Evolutionary conservation across 2,329 filamentous ascomycete genomes (phyloP), one percentile per base, ranked within the genome.

Genomic region (Cadophora sp.): DNA sequence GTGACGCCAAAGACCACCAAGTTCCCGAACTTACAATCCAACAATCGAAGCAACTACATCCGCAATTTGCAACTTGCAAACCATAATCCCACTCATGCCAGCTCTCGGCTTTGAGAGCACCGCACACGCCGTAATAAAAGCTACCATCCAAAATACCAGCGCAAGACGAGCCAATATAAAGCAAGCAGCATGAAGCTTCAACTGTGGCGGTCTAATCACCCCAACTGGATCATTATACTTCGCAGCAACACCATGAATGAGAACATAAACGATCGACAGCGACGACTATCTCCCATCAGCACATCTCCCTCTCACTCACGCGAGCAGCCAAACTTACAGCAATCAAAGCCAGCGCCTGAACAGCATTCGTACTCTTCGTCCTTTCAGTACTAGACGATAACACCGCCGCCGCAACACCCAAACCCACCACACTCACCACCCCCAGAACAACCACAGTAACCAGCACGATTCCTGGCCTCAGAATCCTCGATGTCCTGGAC

Each of bases 151-250:
- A 18, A 65, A 55, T 0, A 73, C 59, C 24, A 75, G 60, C 14
- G 59, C 56, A 16, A 75, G 43, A 11, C 73, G 67, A 5, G 74
- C 73, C 1, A 71, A 9, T n/a, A 76, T 71, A 43, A 75, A 73
- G 36, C 69, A 72, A 51, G 66, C 62, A 8, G 67, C 72, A 66
- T 74, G 74, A 5, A 72, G 39, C 51, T 62, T 70, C 22, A 70
- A 55, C 27, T 65, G 61, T 0, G 73, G 73, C 4, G 72, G 72
- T 16, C 71, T 65, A 4, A 68, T 61, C 14, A 59, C 41, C 13
- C 72, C 73, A 1, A 74, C 66, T 1, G 69, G 63, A 4, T 71
- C 62, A 55, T 74, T 75, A 45, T 66, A 18, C 5, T 60, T 67
- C 13, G 67, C 70, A 18, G 69, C 70, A 3, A 68, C 22, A 1